These are phyloP conservation scores for Gossypium australe DNA, from an alignment of 345 rosid species.

Conservation along the genomic window DNA sequence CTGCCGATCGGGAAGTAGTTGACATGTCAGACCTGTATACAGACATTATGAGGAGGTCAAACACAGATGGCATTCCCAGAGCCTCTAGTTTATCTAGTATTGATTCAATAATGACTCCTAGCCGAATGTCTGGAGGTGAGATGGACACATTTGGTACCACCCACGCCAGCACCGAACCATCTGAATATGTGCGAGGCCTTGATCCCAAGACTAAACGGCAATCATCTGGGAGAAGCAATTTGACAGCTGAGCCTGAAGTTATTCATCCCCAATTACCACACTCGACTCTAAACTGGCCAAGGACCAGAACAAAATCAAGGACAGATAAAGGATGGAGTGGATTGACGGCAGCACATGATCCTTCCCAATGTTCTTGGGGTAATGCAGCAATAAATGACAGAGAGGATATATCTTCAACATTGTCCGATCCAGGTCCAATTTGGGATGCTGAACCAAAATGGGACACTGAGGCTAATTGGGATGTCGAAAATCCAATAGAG, in stretches of 20 bases:
- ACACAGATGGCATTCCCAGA: conserved; percentile 78
- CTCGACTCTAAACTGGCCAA: conserved; percentile 91
- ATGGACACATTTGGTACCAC: conserved; percentile 65
- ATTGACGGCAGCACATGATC: conserved; percentile 59
- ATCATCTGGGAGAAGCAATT: conserved; percentile 74
- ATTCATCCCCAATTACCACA: conserved; percentile 77
- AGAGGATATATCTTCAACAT: conserved; percentile 91
- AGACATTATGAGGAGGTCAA: conserved; percentile 80
- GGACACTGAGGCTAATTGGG: conserved; percentile 83
- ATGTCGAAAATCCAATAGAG: conserved; percentile 72
- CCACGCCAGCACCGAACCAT: conserved; percentile 83
- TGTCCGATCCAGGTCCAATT: conserved; percentile 97
- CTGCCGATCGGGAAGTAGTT: conserved; percentile 44
- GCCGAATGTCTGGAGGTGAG: conserved; percentile 73
- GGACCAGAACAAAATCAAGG: conserved; percentile 94
- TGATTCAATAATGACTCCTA: conserved; percentile 89
- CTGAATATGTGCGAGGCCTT: conserved; percentile 88
- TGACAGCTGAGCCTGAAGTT: conserved; percentile 75
- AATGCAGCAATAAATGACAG: conserved; percentile 67
- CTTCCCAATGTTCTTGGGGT: conserved; percentile 74
- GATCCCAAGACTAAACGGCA: conserved; percentile 85
- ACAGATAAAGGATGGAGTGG: conserved; percentile 89
- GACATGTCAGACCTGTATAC: conserved; percentile 79
- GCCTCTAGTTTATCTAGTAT: conserved; percentile 97
- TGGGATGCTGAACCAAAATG: conserved; percentile 99